These are phyloP conservation scores for Hyparrhenia diplandra DNA, from an alignment of 176 grass and related monocot species.

Conservation along the genomic window DNA sequence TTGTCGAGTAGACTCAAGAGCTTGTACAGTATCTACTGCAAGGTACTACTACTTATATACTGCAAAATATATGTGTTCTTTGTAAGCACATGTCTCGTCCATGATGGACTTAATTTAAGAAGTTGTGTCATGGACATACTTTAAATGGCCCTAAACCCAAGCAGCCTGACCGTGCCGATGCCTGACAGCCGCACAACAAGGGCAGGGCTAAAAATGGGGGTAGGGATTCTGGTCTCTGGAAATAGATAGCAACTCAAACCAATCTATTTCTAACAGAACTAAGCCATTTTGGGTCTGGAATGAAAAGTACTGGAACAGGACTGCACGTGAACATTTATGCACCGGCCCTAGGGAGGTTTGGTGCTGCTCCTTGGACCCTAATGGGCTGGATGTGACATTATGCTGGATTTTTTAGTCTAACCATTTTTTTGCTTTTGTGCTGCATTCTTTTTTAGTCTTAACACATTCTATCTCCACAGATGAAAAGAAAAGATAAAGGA, in stretches of 20 bases:
- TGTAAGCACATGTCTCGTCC: not conserved
- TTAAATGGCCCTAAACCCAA: not conserved
- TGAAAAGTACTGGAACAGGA: not conserved
- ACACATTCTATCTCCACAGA: constrained; percentile 48
- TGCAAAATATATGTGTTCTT: constrained; percentile 8
- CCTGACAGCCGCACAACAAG: not conserved
- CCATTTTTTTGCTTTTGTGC: not conserved
- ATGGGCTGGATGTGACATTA: not conserved
- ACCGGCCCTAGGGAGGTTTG: not conserved
- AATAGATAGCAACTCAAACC: not conserved
- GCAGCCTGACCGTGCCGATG: not conserved
- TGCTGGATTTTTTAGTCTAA: too few species aligned
- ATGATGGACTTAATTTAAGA: constrained; percentile 20
- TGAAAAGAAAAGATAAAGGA: constrained; percentile 88
- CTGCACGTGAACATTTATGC: not conserved
- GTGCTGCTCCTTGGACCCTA: not conserved
- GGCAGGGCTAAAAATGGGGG: not conserved
- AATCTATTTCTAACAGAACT: not conserved
- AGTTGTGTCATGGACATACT: not conserved
- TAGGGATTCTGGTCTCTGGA: not conserved
- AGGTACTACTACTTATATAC: constrained; percentile 58
- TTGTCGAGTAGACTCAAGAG: constrained; percentile 93
- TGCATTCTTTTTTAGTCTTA: not conserved
- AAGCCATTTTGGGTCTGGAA: not conserved
- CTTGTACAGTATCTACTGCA: constrained; percentile 91